A percentile compares a stretch with the other conserved stretches of the same genome.
phyloP scores from a whole-genome alignment of 257 asterid genomes.

The Cynanchum wilfordii region DNA sequence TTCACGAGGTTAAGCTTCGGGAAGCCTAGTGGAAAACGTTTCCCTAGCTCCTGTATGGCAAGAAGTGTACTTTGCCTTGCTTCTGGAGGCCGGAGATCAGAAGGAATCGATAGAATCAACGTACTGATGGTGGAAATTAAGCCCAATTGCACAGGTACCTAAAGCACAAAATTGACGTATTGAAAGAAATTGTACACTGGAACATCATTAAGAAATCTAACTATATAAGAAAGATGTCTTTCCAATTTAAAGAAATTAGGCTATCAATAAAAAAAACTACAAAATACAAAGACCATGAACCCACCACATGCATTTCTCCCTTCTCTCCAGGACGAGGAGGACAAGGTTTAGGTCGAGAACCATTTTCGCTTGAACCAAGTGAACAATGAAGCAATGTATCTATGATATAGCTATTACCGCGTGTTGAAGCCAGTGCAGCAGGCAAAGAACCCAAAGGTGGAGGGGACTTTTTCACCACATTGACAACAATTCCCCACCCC shows the following conservation, averaged over 20 bases:
- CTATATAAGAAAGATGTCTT: background rate
- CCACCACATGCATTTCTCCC: conserved; percentile 99
- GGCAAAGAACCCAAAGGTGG: conserved; percentile 73
- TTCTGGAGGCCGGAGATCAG: conserved; percentile 88
- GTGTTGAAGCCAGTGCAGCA: conserved; percentile 79
- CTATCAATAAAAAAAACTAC: background rate
- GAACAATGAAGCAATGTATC: conserved; percentile 92
- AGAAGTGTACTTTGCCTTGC: conserved; percentile 80
- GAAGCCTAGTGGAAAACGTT: conserved; percentile 84
- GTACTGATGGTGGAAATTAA: conserved; percentile 85
- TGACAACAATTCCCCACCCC: conserved; percentile 99
- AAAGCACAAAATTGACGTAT: conserved; percentile 23
- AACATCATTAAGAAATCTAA: conserved; percentile 2
- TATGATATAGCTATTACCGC: conserved; percentile 75
- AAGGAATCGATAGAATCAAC: conserved; percentile 73
- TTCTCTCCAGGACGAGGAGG: conserved; percentile 90
- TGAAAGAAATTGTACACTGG: background rate
- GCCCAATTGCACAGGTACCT: conserved; percentile 96
- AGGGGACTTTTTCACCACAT: conserved; percentile 77
- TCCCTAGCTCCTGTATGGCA: conserved; percentile 83
- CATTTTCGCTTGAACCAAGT: conserved; percentile 56
- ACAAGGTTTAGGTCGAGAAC: conserved; percentile 80
- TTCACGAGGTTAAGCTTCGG: conserved; percentile 89
- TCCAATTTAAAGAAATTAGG: background rate
- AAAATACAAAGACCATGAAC: conserved; percentile 20